Conservation (phyloP, 1,284 basidiomycete species). For the Hypsizygus ulmarius region DNA sequence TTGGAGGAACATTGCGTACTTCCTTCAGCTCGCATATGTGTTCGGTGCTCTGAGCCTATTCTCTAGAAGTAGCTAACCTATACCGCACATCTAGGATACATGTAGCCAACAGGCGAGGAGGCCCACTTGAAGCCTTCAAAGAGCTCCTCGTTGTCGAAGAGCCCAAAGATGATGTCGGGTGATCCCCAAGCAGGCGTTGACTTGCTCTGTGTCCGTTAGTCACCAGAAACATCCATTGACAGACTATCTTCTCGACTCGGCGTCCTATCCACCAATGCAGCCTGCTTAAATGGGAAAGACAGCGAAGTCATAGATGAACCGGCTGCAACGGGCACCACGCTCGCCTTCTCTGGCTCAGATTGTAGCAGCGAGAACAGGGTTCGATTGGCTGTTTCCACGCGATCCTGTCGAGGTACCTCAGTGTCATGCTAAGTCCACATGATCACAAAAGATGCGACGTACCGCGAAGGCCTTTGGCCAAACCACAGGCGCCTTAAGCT, state of each 20-base stretch:
- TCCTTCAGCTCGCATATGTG: too few relatives aligned
- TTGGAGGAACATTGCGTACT: too few relatives aligned
- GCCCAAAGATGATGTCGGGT: too few relatives aligned
- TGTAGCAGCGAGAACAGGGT: slow-evolving; percentile 32
- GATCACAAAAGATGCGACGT: slow-evolving; percentile 11
- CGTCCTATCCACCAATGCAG: not conserved
- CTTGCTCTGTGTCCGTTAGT: not conserved
- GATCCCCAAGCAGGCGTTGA: too few relatives aligned
- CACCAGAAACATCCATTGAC: slow-evolving; percentile 6
- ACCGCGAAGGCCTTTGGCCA: slow-evolving; percentile 42
- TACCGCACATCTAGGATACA: too few relatives aligned
- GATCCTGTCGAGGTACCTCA: slow-evolving; percentile 23
- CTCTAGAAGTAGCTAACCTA: too few relatives aligned
- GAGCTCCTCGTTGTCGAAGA: too few relatives aligned
- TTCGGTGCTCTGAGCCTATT: too few relatives aligned
- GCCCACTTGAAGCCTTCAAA: too few relatives aligned
- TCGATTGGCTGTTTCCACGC: slow-evolving; percentile 33
- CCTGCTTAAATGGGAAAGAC: slow-evolving; percentile 4
- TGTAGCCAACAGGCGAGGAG: too few relatives aligned
- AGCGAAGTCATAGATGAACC: slow-evolving; percentile 6
- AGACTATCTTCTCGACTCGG: not conserved
- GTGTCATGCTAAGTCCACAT: not conserved
- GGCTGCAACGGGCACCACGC: not conserved
- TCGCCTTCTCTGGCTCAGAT: slow-evolving; percentile 25
- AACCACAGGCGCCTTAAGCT: slow-evolving; percentile 29